A percentile compares a stretch with the other conserved stretches of the same genome.
phyloP scores from a whole-genome alignment of 768 basidiomycete species.

The Nidularia pulvinata region DNA sequence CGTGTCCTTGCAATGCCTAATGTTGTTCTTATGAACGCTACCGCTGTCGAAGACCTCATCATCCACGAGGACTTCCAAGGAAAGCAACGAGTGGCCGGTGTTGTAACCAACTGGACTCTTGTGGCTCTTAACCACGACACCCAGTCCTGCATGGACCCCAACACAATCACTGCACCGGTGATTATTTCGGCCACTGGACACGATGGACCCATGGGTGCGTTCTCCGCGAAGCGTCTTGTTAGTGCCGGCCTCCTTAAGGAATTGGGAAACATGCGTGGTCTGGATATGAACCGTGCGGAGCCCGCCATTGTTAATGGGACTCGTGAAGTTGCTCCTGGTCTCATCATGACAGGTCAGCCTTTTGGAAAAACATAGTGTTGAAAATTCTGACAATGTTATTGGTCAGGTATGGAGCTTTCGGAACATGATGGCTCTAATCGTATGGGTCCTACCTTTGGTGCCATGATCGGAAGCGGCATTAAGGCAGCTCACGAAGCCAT shows the following conservation, averaged over 20 bases:
- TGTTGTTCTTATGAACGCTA: conserved; percentile 77
- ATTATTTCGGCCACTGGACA: conserved; percentile 75
- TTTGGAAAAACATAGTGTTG: not conserved
- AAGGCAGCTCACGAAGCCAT: conserved; percentile 71
- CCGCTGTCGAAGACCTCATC: conserved; percentile 81
- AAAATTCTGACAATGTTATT: conserved; percentile 5
- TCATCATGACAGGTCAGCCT: conserved; percentile 68
- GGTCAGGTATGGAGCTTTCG: conserved; percentile 76
- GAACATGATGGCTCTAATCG: conserved; percentile 81
- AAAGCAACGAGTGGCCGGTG: conserved; percentile 48
- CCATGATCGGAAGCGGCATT: conserved; percentile 78
- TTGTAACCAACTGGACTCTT: conserved; percentile 54
- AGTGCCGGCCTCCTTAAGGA: conserved; percentile 73
- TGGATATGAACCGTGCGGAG: conserved; percentile 84
- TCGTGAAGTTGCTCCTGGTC: conserved; percentile 73
- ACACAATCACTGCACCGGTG: conserved; percentile 80
- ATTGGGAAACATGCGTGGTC: conserved; percentile 77
- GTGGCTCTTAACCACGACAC: conserved; percentile 68
- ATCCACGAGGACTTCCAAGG: conserved; percentile 57
- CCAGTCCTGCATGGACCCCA: conserved; percentile 79
- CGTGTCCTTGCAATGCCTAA: conserved; percentile 71
- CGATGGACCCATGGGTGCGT: conserved; percentile 81
- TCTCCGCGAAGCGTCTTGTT: conserved; percentile 78
- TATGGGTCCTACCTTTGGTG: conserved; percentile 80
- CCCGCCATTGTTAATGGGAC: conserved; percentile 80